Evolutionary conservation across 495 filamentous ascomycete genomes (phyloP).

Genomic region (Penicillium antarcticum): DNA sequence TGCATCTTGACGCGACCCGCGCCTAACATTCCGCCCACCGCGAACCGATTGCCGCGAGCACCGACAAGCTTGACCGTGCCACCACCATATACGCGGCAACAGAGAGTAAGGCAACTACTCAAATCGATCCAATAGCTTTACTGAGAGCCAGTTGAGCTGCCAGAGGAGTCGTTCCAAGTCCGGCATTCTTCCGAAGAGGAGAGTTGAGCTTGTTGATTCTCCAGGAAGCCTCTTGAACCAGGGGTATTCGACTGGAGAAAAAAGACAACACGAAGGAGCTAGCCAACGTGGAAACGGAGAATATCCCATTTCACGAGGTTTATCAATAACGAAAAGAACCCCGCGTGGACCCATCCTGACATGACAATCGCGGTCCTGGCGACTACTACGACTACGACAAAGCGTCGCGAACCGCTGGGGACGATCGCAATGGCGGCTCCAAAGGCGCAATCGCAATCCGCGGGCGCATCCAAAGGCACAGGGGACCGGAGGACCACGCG

Average conservation of each 20-base stretch:
- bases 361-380: slow-evolving; percentile 47
- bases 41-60: neutral
- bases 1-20: slow-evolving; percentile 5
- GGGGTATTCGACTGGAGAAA: neutral
- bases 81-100: slow-evolving; percentile 1
- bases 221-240: slow-evolving; percentile 2
- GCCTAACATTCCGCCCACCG: slow-evolving; percentile 5
- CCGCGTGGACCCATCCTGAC: slow-evolving; percentile 28
- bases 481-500: slow-evolving; percentile 36
- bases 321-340: slow-evolving; percentile 3
- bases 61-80: neutral
- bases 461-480: slow-evolving; percentile 26
- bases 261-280: neutral
- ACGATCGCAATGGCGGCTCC: slow-evolving; percentile 43
- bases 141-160: neutral
- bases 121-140: neutral
- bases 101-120: too few relatives aligned
- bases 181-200: neutral
- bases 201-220: neutral
- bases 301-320: neutral
- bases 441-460: slow-evolving; percentile 42
- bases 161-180: neutral
- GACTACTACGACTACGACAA: slow-evolving; percentile 37
- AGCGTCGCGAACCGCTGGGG: slow-evolving; percentile 44
- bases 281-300: neutral